These are phyloP conservation scores for Collybia nuda DNA, from an alignment of 768 basidiomycete genomes.

Conservation along the genomic window DNA sequence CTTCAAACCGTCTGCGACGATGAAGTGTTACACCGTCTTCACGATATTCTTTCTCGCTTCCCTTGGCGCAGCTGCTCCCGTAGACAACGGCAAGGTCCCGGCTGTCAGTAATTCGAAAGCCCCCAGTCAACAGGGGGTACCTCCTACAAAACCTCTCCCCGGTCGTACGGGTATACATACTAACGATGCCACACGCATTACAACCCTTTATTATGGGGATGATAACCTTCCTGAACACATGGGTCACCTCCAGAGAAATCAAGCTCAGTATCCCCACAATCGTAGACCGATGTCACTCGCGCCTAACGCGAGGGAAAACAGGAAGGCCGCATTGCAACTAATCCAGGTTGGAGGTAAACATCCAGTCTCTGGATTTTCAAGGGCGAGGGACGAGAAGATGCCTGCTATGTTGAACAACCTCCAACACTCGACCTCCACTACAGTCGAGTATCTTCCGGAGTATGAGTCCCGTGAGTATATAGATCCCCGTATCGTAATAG, in stretches of 20 bases:
- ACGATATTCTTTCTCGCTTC: not conserved
- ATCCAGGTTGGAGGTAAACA: not conserved
- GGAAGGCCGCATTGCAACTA: not conserved
- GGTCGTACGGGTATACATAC: not conserved
- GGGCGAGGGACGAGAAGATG: conserved; percentile 1
- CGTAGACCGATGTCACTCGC: conserved; percentile 1
- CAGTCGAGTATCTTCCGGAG: conserved; percentile 3
- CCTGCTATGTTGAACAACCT: not conserved
- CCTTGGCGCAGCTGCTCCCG: not conserved
- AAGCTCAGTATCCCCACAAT: not conserved
- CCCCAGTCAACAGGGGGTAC: not conserved
- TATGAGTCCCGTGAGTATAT: not conserved
- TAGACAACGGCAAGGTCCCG: too few relatives aligned
- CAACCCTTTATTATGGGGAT: conserved; percentile 1
- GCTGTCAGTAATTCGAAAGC: not conserved
- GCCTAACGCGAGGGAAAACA: too few relatives aligned
- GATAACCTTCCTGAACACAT: conserved; percentile 8
- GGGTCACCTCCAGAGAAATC: conserved; percentile 7
- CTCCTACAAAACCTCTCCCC: conserved; percentile 1
- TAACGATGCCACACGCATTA: not conserved
- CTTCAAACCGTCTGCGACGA: not conserved
- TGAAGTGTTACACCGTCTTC: not conserved
- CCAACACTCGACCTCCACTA: conserved; percentile 1
- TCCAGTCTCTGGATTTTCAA: too few relatives aligned
- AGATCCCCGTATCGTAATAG: too few relatives aligned